A percentile compares a stretch with the other conserved stretches of the same genome.
Evolutionary conservation across 2,329 filamentous ascomycete species (phyloP).

Genomic region (Fusarium anguioides): DNA sequence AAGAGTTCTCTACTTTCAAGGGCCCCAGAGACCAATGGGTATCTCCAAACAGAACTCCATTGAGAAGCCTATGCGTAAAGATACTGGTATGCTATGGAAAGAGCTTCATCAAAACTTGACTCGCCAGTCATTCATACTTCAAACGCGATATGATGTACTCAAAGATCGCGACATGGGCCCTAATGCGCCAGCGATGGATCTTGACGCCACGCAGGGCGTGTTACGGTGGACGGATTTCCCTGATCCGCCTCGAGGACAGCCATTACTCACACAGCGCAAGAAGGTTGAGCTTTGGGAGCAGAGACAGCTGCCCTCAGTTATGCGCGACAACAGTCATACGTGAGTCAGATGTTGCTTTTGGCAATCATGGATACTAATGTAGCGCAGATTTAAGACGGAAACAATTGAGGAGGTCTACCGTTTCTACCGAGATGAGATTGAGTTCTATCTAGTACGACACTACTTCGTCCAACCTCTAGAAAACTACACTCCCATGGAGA

Average conservation of each 20-base stretch:
- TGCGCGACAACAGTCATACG: constrained; percentile 65
- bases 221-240: constrained; percentile 71
- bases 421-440: constrained; percentile 65
- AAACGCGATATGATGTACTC: constrained; percentile 65
- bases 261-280: constrained; percentile 62
- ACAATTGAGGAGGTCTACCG: constrained; percentile 64
- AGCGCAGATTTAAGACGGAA: constrained; percentile 62
- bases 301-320: constrained; percentile 58
- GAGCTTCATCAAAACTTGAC: constrained; percentile 65
- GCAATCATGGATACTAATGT: constrained; percentile 8
- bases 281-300: constrained; percentile 67
- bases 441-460: constrained; percentile 63
- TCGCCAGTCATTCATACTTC: constrained; percentile 68
- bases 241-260: constrained; percentile 63
- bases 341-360: too few relatives aligned
- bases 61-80: constrained; percentile 53
- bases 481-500: constrained; percentile 50
- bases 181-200: constrained; percentile 48
- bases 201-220: constrained; percentile 59
- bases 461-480: constrained; percentile 54
- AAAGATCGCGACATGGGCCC: constrained; percentile 60
- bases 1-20: constrained; percentile 66
- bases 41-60: constrained; percentile 57
- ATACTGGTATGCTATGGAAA: constrained; percentile 58
- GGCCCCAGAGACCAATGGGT: constrained; percentile 58